Evolutionary conservation across 2,329 filamentous ascomycete genomes (phyloP), one percentile per base, ranked within the genome.

Genomic region (Aspergillus glaucus): DNA sequence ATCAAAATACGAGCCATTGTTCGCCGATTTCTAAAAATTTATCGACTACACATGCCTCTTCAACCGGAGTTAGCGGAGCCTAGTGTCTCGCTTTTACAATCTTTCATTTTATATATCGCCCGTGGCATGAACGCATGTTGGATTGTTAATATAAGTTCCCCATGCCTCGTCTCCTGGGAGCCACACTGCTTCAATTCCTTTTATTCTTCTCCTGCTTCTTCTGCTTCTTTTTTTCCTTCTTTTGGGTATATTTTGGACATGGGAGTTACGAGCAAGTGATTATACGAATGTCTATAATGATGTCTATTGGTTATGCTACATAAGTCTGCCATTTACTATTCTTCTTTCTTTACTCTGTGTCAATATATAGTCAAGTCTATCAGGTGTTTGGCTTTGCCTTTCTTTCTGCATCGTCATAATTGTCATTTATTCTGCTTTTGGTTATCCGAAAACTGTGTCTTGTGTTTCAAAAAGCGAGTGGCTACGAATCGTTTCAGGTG

Each of bases 1-100:
- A 51, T 73, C 77, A 52, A 79, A 79, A 63, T 84, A 81, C 62
- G 82, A 85, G 48, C 67, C 73, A 37, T 69, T 75, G 55, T 85
- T 85, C 62, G 74, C 71, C 57, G 81, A 84, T 57, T 85, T 85
- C 61, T 84, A 61, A 71, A 37, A 14, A 12, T 21, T 12, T 40
- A 26, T 19, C 34, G 15, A n/a, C 34, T 17, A 36, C 34, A 36
- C 10, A 34, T n/a, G 30, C 9, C 10, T 10, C 30, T 34, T 34
- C 6, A n/a, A n/a, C 34, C 14, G n/a, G n/a, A 40, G 17, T 17
- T 17, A 4, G 14, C 15, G 15, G n/a, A 8, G 15, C 9, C 7
- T 8, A 40, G 37, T 12, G 17, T 15, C 34, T 19, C 34, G 14
- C 4, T 19, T 14, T 37, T 17, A 14, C 17, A 9, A 15, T 17